A percentile compares a stretch with the other conserved stretches of the same genome.
These are phyloP conservation scores for Narthecium ossifragum DNA, from an alignment of 106 monocot species.

Conservation along the genomic window DNA sequence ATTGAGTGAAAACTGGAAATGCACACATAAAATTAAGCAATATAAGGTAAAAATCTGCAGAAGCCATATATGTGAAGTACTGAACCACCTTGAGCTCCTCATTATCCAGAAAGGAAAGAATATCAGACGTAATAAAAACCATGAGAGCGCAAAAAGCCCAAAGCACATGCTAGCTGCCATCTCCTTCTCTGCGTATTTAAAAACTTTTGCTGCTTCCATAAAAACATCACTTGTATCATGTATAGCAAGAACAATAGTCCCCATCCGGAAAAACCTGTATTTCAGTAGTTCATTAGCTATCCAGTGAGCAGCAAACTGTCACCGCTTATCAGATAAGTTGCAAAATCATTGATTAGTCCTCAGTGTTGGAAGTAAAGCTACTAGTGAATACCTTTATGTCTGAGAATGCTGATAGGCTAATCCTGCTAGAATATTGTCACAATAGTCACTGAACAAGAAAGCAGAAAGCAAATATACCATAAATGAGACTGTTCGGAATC, in stretches of 20 bases:
- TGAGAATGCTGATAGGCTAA: no score
- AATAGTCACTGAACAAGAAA: no score
- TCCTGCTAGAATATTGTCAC: no score
- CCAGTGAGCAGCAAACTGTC: no score
- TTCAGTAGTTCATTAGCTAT: no score
- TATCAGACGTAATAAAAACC: conserved; percentile 68
- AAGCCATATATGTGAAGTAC: no score
- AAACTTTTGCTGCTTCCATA: conserved; percentile 84
- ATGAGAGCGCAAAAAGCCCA: conserved; percentile 77
- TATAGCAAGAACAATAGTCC: conserved; percentile 67
- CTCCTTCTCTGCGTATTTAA: conserved; percentile 87
- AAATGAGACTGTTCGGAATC: no score
- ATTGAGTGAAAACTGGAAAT: conserved; percentile 50
- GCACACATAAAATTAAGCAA: not conserved
- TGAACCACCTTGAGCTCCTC: conserved; percentile 71
- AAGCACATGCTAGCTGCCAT: conserved; percentile 72
- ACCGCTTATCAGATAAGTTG: no score
- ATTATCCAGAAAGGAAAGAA: conserved; percentile 95
- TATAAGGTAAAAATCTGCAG: conserved; percentile 2
- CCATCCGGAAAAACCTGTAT: conserved; percentile 82
- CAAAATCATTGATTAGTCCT: no score
- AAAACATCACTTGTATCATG: conserved; percentile 93
- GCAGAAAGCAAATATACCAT: no score
- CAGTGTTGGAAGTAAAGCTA: no score
- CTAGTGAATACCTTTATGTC: no score